Evolutionary conservation across 2,329 filamentous ascomycete genomes (phyloP), one percentile per base, ranked within the genome.

Genomic region (Apiospora sp.): DNA sequence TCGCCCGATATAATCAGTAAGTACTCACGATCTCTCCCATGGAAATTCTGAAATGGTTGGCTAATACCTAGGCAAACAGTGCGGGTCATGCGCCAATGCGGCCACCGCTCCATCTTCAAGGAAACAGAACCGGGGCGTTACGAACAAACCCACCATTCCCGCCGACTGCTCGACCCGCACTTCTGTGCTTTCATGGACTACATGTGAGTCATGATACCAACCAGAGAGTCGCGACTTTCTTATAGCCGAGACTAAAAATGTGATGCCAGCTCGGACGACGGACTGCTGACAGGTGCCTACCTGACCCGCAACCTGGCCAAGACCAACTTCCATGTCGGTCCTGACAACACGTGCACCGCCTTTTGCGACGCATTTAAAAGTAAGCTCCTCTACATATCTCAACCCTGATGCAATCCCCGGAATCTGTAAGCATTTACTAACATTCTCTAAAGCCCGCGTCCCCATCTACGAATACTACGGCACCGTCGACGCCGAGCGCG

Each of bases 391-490:
- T n/a, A n/a, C n/a, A n/a, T n/a, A 0, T 22, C 10, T 5, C 3
- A 2, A 16, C 44, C 19, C 1, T 46, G 3, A 14, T 19, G 0
- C 44, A 14, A 3, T 46, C 19, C 44, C n/a, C n/a, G n/a, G n/a
- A n/a, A n/a, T n/a, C 2, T 6, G 14, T 19, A 46, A 19, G 2
- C 19, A 4, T 46, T 6, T 16, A 22, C 16, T 22, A 22, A 61
- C 54, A 22, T 22, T 4, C 14, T 14, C 14, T 16, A 1, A 19
- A 61, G 54, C 54, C 16, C 30, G 54, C 16, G 30, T 37, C 19
- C 54, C 54, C 30, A 61, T 61, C 30, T 61, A 61, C 16, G 54
- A 61, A 19, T 61, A 61, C 54, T 61, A 61, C 54, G 54, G 54
- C 54, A 61, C 54, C 30, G 54, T 61, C 16, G 54, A 61, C 19